A percentile compares a stretch with the other conserved stretches of the same genome.
These are phyloP conservation scores for Plasmopara muralis DNA, from an alignment of 352 stramenopile species.

Conservation along the genomic window DNA sequence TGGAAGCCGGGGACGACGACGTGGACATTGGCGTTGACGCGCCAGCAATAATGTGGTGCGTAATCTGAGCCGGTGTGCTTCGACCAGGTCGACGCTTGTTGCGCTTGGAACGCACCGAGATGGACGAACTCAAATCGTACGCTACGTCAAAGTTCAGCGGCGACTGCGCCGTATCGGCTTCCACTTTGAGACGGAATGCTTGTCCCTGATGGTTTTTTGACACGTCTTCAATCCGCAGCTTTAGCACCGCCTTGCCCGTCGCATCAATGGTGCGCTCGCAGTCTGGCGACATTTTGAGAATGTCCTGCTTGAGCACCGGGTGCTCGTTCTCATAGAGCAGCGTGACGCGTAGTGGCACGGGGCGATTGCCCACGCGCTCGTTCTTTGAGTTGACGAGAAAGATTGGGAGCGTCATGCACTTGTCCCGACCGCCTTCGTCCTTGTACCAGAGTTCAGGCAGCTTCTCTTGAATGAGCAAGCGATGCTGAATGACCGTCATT, in stretches of 20 bases:
- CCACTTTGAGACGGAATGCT: slow-evolving; percentile 89
- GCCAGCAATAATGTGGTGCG: slow-evolving; percentile 69
- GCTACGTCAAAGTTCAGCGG: slow-evolving; percentile 87
- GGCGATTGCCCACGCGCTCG: slow-evolving; percentile 63
- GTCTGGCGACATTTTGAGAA: slow-evolving; percentile 86
- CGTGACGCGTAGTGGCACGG: slow-evolving; percentile 70
- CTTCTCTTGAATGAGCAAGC: slow-evolving; percentile 76
- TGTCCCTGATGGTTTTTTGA: slow-evolving; percentile 97
- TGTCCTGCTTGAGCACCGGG: slow-evolving; percentile 92
- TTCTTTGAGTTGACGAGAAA: slow-evolving; percentile 75
- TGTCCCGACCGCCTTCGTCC: slow-evolving; percentile 76
- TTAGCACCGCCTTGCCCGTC: slow-evolving; percentile 75
- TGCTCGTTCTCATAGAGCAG: slow-evolving; percentile 86
- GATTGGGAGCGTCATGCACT: slow-evolving; percentile 81
- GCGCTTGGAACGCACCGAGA: slow-evolving; percentile 92
- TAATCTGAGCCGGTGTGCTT: slow-evolving; percentile 41
- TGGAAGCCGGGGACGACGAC: slow-evolving; percentile 62
- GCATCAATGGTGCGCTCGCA: slow-evolving; percentile 84
- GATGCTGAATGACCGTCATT: slow-evolving; percentile 83
- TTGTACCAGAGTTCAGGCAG: slow-evolving; percentile 85
- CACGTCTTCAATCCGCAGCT: slow-evolving; percentile 93
- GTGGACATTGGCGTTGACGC: slow-evolving; percentile 57
- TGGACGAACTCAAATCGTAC: slow-evolving; percentile 85
- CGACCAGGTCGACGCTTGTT: slow-evolving; percentile 85
- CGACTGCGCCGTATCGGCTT: slow-evolving; percentile 83